Base-by-base conservation (phyloP, 2,329 filamentous ascomycete species). In the Colletotrichum sp. region DNA sequence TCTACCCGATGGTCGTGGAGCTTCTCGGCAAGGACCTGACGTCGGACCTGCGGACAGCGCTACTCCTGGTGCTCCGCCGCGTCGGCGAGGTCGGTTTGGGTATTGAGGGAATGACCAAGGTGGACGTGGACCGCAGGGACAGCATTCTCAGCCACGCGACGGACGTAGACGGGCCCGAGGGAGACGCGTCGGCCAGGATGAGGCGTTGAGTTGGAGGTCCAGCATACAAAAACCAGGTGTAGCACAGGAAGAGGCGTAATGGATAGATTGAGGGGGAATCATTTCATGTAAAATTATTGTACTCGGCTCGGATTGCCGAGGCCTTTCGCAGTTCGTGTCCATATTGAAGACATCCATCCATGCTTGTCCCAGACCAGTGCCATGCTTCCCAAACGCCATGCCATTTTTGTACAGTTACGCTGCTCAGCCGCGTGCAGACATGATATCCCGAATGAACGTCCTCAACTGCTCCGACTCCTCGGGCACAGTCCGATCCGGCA, bases 1-100 rank as follows among this genome's bases (percentile, higher is more conserved):
- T 99, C 84, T 98, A 98, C 81, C 95, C 96, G 4, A 87, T 98
- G 18, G 92, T 93, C 6, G 92, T 99, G 0, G 96, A 98, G 69
- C 87, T 99, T 18, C 88, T 99, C 71, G 92, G 90, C 77, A 95
- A 95, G 76, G 96, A 99, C 78, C 90, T 98, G 79, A 95, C 93
- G 13, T 83, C 90, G 3, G 97, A 99, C 78, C 88, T 99, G 36
- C 92, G 98, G 76, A 85, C 92, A 12, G 94, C 95, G 2, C 89
- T 99, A 57, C 93, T 98, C 77, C 90, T 92, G 1, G 89, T 99
- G 28, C 88, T 98, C 77, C 90, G 93, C 79, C 90, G 96, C 48
- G 93, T 99, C 2, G 98, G 97, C 68, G 96, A 99, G 85, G 92
- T 94, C 4, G 90, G 87, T 21, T 83, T 94, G 1, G 92, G 91